phyloP scores from a whole-genome alignment of 345 rosid species.

The Streptanthus diversifolius region DNA sequence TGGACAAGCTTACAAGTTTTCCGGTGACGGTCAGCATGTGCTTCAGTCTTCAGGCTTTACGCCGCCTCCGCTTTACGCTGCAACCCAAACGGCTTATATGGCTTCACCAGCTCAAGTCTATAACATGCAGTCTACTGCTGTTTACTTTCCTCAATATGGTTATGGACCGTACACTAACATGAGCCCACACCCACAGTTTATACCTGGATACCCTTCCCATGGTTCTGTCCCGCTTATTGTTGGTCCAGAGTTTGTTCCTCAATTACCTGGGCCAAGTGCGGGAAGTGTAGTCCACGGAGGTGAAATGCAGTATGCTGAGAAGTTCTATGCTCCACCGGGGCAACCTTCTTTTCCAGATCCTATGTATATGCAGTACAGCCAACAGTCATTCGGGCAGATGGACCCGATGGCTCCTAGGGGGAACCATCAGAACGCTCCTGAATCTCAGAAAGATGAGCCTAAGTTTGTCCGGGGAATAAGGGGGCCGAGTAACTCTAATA shows the following conservation, averaged over 20 bases:
- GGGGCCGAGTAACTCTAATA: slow-evolving; percentile 32
- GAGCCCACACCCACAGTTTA: slow-evolving; percentile 37
- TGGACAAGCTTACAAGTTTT: neutral
- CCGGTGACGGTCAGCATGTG: slow-evolving; percentile 32
- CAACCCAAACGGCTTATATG: slow-evolving; percentile 36
- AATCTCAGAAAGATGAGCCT: slow-evolving; percentile 39
- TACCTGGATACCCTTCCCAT: slow-evolving; percentile 47
- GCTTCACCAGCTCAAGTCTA: slow-evolving; percentile 46
- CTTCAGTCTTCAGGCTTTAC: slow-evolving; percentile 58
- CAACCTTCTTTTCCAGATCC: slow-evolving; percentile 47
- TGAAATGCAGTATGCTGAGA: slow-evolving; percentile 47
- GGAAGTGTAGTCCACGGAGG: slow-evolving; percentile 39
- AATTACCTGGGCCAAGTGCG: slow-evolving; percentile 41
- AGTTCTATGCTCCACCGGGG: slow-evolving; percentile 44
- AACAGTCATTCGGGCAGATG: slow-evolving; percentile 47
- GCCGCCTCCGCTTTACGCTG: slow-evolving; percentile 38
- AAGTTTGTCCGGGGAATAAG: slow-evolving; percentile 34
- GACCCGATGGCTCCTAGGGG: slow-evolving; percentile 34
- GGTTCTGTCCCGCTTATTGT: slow-evolving; percentile 40
- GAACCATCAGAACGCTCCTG: slow-evolving; percentile 36
- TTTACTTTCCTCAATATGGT: slow-evolving; percentile 46
- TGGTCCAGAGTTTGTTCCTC: slow-evolving; percentile 39
- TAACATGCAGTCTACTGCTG: slow-evolving; percentile 36
- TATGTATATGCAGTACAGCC: slow-evolving; percentile 45
- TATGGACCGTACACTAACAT: slow-evolving; percentile 42